Conservation (phyloP, 2,329 filamentous ascomycete species). For the Cytospora piceae region DNA sequence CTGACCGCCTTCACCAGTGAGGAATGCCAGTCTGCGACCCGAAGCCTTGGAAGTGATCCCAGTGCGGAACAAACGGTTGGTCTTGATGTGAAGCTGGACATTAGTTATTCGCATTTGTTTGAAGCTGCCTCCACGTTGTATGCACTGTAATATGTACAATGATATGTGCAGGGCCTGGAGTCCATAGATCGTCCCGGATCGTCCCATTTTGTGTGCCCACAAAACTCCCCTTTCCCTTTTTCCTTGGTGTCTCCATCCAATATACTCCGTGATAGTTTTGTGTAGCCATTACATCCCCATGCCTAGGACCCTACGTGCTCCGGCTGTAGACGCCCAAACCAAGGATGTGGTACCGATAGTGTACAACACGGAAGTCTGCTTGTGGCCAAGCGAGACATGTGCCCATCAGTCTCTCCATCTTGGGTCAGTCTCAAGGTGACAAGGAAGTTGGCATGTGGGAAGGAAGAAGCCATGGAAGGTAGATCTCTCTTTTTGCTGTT, state of each 20-base stretch:
- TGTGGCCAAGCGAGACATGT: not conserved
- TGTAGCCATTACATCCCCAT: slow-evolving; percentile 14
- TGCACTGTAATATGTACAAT: not conserved
- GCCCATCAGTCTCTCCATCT: not conserved
- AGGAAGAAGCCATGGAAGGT: not conserved
- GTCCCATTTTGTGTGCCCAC: not conserved
- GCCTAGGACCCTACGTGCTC: slow-evolving; percentile 6
- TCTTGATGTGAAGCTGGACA: not conserved
- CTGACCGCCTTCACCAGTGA: not conserved
- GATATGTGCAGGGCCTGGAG: slow-evolving; percentile 2
- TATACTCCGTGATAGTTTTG: slow-evolving; percentile 12
- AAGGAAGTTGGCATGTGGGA: not conserved
- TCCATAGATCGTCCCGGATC: slow-evolving; percentile 3
- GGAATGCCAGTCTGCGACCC: not conserved
- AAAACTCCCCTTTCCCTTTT: slow-evolving; percentile 10
- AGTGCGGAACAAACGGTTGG: not conserved
- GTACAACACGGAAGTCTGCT: slow-evolving; percentile 18
- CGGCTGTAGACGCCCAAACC: slow-evolving; percentile 1
- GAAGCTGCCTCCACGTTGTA: not conserved
- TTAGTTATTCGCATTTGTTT: not conserved
- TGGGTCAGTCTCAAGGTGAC: not conserved
- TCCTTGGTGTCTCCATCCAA: not conserved
- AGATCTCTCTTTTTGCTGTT: slow-evolving; percentile 6
- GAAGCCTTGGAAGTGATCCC: not conserved
- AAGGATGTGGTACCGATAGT: slow-evolving; percentile 13